A percentile compares a stretch with the other conserved stretches of the same genome.
phyloP scores from a whole-genome alignment of 2,329 filamentous ascomycete species.

The Fonsecaea multimorphosa region DNA sequence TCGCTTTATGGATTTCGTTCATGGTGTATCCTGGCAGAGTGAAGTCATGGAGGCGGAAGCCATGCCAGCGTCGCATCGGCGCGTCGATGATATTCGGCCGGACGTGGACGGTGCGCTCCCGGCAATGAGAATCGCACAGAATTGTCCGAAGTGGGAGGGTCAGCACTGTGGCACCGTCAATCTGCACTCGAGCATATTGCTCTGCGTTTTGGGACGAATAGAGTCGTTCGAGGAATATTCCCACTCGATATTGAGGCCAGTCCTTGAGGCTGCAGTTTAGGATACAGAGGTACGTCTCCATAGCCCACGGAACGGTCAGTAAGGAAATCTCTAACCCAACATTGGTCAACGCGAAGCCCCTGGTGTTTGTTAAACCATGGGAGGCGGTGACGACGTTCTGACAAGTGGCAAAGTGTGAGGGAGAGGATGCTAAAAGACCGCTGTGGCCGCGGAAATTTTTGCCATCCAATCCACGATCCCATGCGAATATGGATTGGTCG shows the following conservation, averaged over 20 bases:
- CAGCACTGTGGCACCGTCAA: slow-evolving; percentile 26
- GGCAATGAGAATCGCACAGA: slow-evolving; percentile 19
- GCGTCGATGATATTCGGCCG: slow-evolving; percentile 26
- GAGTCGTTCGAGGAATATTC: slow-evolving; percentile 39
- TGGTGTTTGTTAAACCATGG: slow-evolving; percentile 16
- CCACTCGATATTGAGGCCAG: slow-evolving; percentile 15
- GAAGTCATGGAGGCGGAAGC: slow-evolving; percentile 26
- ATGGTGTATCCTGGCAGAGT: slow-evolving; percentile 17
- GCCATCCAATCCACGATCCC: slow-evolving; percentile 26
- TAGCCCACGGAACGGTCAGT: slow-evolving; percentile 26
- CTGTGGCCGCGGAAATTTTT: slow-evolving; percentile 11
- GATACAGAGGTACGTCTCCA: slow-evolving; percentile 34
- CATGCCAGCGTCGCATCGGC: slow-evolving; percentile 25
- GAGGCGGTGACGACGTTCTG: slow-evolving; percentile 24
- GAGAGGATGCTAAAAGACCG: slow-evolving; percentile 29
- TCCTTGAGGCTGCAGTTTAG: slow-evolving; percentile 28
- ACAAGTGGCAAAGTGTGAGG: slow-evolving; percentile 28
- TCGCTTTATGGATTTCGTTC: slow-evolving; percentile 16
- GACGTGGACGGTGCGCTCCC: slow-evolving; percentile 20
- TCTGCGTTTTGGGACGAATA: slow-evolving; percentile 49
- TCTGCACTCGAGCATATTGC: slow-evolving; percentile 44
- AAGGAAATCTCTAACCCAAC: slow-evolving; percentile 32
- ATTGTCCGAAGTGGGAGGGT: slow-evolving; percentile 15
- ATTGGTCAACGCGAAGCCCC: slow-evolving; percentile 32
- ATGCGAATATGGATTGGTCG: slow-evolving; percentile 39